A percentile compares a stretch with the other conserved stretches of the same genome.
phyloP scores from a whole-genome alignment of 176 grass and related monocot species.

The Oryza rufipogon region DNA sequence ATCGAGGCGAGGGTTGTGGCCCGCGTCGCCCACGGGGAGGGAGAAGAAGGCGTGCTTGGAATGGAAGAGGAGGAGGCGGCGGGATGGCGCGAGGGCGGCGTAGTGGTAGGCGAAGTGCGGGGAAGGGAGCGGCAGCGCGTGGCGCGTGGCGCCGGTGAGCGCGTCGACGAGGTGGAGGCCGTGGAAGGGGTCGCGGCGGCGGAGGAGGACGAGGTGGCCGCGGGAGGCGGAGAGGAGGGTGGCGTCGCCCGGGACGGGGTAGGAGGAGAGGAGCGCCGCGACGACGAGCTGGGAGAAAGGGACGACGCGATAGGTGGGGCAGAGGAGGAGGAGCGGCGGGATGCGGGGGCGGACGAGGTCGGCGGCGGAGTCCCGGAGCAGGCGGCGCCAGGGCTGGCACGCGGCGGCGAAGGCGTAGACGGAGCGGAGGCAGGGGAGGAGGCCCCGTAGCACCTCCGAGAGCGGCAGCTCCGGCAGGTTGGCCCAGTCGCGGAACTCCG shows the following conservation, averaged over 20 bases:
- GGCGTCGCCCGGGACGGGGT: neutral
- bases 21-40: conserved; percentile 9
- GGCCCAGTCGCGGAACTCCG: conserved; percentile 36
- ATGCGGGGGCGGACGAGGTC: conserved; percentile 24
- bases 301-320: neutral
- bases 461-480: conserved; percentile 41
- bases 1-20: neutral
- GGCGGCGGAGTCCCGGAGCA: conserved; percentile 26
- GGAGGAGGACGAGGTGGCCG: conserved; percentile 35
- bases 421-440: conserved; percentile 47
- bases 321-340: conserved; percentile 30
- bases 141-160: conserved; percentile 20
- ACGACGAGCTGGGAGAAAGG: conserved; percentile 33
- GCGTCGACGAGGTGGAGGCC: conserved; percentile 21
- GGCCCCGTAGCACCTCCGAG: conserved; percentile 42
- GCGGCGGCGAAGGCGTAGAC: conserved; percentile 41
- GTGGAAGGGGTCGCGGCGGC: neutral
- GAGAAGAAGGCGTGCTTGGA: conserved; percentile 54
- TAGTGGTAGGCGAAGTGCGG: conserved; percentile 42
- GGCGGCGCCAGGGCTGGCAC: conserved; percentile 44
- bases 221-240: conserved; percentile 32
- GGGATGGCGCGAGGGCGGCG: conserved; percentile 39
- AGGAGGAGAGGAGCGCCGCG: neutral
- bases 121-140: conserved; percentile 29
- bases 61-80: conserved; percentile 50